Evolutionary conservation across 768 basidiomycete species (phyloP).

Genomic region (Lactarius quietus): DNA sequence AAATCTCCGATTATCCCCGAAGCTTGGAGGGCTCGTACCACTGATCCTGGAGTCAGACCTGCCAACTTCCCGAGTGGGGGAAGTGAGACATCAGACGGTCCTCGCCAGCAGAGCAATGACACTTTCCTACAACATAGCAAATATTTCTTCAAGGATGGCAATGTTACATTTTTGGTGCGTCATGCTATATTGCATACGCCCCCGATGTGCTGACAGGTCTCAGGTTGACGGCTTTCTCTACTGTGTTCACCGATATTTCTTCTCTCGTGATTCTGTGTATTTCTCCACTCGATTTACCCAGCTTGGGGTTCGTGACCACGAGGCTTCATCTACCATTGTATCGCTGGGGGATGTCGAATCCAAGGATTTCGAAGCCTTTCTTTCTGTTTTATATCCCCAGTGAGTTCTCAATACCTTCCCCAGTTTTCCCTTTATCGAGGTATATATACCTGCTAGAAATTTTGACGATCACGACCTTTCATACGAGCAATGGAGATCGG

Average conservation of each 20-base stretch:
- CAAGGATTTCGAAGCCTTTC: constrained; percentile 17
- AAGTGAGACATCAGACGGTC: neutral
- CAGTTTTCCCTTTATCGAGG: neutral
- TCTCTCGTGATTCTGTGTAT: constrained; percentile 13
- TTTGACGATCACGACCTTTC: constrained; percentile 10
- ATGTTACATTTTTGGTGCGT: constrained; percentile 17
- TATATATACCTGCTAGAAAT: neutral
- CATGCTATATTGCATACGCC: neutral
- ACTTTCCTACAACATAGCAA: neutral
- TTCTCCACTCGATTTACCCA: constrained; percentile 2
- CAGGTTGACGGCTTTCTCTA: constrained; percentile 12
- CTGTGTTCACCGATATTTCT: constrained; percentile 15
- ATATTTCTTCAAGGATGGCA: constrained; percentile 15
- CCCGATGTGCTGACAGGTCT: neutral
- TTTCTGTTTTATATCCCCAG: constrained; percentile 15
- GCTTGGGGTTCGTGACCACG: neutral
- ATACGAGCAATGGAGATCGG: constrained; percentile 29
- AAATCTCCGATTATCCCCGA: neutral
- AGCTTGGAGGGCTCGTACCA: neutral
- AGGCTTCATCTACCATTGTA: neutral
- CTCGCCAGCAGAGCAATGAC: too few relatives aligned
- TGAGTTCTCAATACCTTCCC: neutral
- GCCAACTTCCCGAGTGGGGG: neutral
- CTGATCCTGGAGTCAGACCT: neutral
- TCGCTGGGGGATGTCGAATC: constrained; percentile 3